Evolutionary conservation across 2,329 filamentous ascomycete species (phyloP).

Genomic region (Cytospora paraplurivora): DNA sequence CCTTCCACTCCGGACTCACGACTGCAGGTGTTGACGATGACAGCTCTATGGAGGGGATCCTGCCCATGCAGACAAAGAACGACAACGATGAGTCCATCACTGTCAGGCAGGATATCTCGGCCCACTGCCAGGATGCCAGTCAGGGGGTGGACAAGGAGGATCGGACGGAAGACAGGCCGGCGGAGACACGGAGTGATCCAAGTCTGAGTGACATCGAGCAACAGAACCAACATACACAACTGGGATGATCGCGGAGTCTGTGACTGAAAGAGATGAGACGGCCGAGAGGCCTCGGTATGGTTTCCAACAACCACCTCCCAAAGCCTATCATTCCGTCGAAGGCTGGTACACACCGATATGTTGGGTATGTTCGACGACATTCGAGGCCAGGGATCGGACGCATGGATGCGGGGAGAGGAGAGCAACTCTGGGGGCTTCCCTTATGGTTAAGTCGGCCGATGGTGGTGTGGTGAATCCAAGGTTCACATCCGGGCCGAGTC

Average conservation of each 20-base stretch:
- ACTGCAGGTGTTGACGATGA: slow-evolving; percentile 4
- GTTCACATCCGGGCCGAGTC: not conserved
- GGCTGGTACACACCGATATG: not conserved
- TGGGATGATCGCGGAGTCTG: not conserved
- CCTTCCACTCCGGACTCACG: not conserved
- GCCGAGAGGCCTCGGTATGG: not conserved
- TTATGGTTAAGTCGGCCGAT: not conserved
- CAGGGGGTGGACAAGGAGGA: not conserved
- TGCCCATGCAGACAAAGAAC: not conserved
- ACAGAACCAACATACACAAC: not conserved
- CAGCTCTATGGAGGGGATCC: slow-evolving; percentile 14
- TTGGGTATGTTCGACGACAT: not conserved
- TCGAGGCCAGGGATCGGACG: not conserved
- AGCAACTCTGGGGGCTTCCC: not conserved
- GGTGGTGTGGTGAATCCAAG: not conserved
- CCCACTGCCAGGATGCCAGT: not conserved
- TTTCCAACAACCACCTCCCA: not conserved
- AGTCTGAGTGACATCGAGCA: not conserved
- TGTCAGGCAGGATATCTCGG: slow-evolving; percentile 17
- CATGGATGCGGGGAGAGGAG: not conserved
- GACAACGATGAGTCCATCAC: slow-evolving; percentile 5
- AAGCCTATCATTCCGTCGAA: not conserved
- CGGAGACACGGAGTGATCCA: not conserved
- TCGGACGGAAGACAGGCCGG: not conserved
- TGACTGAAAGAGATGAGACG: not conserved